Base-by-base conservation (phyloP, 2,329 filamentous ascomycete species). In the Fusarium sp. region DNA sequence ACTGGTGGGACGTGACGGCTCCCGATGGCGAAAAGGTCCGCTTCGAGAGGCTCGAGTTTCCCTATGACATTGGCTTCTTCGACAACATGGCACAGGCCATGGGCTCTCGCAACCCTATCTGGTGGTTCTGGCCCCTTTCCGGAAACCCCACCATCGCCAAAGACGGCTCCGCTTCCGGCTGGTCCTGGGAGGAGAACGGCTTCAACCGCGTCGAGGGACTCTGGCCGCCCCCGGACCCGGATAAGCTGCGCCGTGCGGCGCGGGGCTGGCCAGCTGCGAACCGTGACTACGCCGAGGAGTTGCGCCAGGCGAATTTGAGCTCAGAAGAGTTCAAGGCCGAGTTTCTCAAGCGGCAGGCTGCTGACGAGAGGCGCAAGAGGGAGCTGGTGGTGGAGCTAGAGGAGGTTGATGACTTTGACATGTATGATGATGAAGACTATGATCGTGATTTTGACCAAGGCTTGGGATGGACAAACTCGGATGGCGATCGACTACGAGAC, bases 51-150 rank as follows among this genome's bases (percentile, higher is more conserved):
- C 85, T 93, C 68, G 90, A 94, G 74, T 95, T 92, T 68, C 92
- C 91, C 0, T 95, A 93, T 76, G 91, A 96, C 70, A 77, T 94
- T 40, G 91, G 90, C 45, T 80, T 95, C 68, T 92, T 86, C 78
- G 74, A 78, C 32, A 96, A 96, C 74, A 81, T 94, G 72, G 82
- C 83, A 13, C 88, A 91, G 71, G 89, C 88, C 13, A 93, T 95
- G 89, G 90, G 91, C 5, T 88, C 85, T 1, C 65, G 72, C 7
- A 92, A 91, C 71, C 69, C 85, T 0, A 64, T 92, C 0, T 72
- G 82, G 7, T 95, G 91, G 91, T 77, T 92, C 53, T 84, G 86
- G 65, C 91, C 91, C 0, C 81, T 93, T 36, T 82, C 87, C 2
- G 80, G 81, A 31, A 79, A 76, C 15, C 86, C 83, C 2, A 64